Evolutionary conservation across 2,329 filamentous ascomycete genomes (phyloP), one percentile per base, ranked within the genome.

Genomic region (Cyclaneusma minus): DNA sequence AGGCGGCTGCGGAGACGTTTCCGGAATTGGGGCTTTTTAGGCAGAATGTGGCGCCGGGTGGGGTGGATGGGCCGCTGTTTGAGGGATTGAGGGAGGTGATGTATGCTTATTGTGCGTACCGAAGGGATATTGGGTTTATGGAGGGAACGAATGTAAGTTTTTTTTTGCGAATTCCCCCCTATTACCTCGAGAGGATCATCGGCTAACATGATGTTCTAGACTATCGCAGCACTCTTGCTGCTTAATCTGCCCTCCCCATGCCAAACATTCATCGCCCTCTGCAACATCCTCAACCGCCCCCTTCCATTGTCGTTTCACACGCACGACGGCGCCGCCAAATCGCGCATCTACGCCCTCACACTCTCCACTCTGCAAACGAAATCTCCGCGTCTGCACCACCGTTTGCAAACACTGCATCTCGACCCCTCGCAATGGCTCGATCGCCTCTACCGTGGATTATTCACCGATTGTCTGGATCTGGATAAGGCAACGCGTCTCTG

Each of bases 31-130:
- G 68, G 38, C 78, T 85, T 43, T 87, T 85, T 44, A n/a, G n/a
- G n/a, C 65, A 75, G 39, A 52, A 58, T 5, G 65, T 54, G 30
- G 41, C 40, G 25, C 33, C 33, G 6, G 43, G 39, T 18, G 47
- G 43, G 8, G 20, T 24, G 19, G 16, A 28, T 10, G 72, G 67
- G 0, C 77, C 79, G 2, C 55, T 85, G 7, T 68, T 85, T 43
- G 57, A 69, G 30, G 60, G 64, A 19, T 55, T 89, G 16, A 56
- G 77, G 11, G 72, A 87, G 43, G 68, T 89, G 7, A 58, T 87
- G 33, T 72, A 72, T 41, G 82, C 81, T 5, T 87, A 87, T 49
- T 63, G 73, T 29, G 78, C 83, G 67, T 89, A 89, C 50, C 66
- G 81, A 33, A 76, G 72, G 37, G 81, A 89, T 44, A 77, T 87